Conservation (phyloP, 2,329 filamentous ascomycete species). For the Cladobotryum protrusum region DNA sequence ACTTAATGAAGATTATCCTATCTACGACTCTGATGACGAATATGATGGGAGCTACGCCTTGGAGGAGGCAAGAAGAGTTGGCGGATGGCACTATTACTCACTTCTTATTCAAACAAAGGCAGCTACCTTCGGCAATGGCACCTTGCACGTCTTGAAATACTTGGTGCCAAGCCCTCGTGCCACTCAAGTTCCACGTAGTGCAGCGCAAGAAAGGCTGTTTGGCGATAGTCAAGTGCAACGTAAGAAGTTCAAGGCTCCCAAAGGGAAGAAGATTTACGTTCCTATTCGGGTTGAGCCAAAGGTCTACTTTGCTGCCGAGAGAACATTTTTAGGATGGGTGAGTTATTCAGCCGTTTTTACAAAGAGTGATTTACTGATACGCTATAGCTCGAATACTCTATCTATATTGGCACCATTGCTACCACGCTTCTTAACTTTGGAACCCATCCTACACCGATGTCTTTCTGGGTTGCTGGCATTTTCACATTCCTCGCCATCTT, state of each 20-base stretch:
- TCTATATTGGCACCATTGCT: constrained; percentile 85
- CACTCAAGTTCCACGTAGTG: constrained; percentile 51
- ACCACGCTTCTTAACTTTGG: constrained; percentile 80
- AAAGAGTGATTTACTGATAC: constrained; percentile 14
- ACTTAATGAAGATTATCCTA: constrained; percentile 65
- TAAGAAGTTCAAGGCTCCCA: constrained; percentile 64
- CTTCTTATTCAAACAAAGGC: constrained; percentile 48
- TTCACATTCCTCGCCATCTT: constrained; percentile 79
- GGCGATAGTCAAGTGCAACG: constrained; percentile 49
- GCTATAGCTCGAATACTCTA: constrained; percentile 80
- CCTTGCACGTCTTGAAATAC: constrained; percentile 41
- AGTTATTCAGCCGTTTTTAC: constrained; percentile 25
- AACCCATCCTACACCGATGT: constrained; percentile 46
- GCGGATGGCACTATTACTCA: constrained; percentile 69
- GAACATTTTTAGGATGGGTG: constrained; percentile 92
- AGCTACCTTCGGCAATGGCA: constrained; percentile 34
- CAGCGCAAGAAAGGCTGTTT: constrained; percentile 48
- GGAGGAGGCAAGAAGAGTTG: constrained; percentile 69
- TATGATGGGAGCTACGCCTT: constrained; percentile 68
- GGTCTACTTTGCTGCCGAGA: constrained; percentile 92
- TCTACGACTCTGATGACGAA: constrained; percentile 84
- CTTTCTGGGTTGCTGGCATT: constrained; percentile 63
- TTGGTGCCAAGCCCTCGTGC: constrained; percentile 50
- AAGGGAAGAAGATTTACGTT: constrained; percentile 89
- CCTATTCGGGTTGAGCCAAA: constrained; percentile 95